Evolutionary conservation across 2,329 filamentous ascomycete genomes (phyloP).

Genomic region (Claviceps humidiphila): DNA sequence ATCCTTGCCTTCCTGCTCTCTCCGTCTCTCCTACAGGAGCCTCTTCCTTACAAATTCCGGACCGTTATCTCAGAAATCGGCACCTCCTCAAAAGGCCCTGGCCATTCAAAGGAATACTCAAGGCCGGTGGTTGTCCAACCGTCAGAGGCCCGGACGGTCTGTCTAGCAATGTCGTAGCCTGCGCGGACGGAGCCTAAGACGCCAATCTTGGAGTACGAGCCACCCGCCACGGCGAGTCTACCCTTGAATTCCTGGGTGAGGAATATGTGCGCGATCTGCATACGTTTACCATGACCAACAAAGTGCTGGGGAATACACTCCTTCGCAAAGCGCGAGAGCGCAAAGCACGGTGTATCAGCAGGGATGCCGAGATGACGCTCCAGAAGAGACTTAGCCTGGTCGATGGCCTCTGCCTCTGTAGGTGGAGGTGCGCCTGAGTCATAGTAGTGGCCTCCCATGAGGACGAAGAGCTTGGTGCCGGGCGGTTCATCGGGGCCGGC

Average conservation of each 20-base stretch:
- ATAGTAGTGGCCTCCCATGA: slow-evolving; percentile 90
- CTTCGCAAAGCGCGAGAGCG: slow-evolving; percentile 41
- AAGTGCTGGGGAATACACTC: slow-evolving; percentile 86
- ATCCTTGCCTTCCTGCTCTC: not conserved
- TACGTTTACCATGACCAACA: slow-evolving; percentile 58
- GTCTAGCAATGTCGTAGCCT: slow-evolving; percentile 18
- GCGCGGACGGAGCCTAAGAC: slow-evolving; percentile 38
- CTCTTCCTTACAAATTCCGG: slow-evolving; percentile 8
- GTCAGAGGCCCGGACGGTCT: slow-evolving; percentile 7
- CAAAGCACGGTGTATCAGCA: slow-evolving; percentile 42
- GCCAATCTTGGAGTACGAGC: slow-evolving; percentile 40
- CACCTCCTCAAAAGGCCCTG: slow-evolving; percentile 14
- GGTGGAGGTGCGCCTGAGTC: slow-evolving; percentile 35
- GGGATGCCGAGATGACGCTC: slow-evolving; percentile 62
- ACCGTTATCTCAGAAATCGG: slow-evolving; percentile 15
- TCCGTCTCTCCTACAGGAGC: not conserved
- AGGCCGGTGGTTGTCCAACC: slow-evolving; percentile 17
- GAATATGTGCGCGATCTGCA: slow-evolving; percentile 42
- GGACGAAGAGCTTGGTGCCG: slow-evolving; percentile 83
- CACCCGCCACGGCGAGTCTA: slow-evolving; percentile 48
- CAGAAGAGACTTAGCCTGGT: slow-evolving; percentile 58
- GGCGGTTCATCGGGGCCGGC: slow-evolving; percentile 36
- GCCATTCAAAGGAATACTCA: slow-evolving; percentile 14
- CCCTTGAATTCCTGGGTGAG: slow-evolving; percentile 45
- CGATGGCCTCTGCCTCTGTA: slow-evolving; percentile 48